A percentile compares a stretch with the other conserved stretches of the same genome.
Conservation (phyloP, 2,329 filamentous ascomycete genomes). For the Microcyclosporella mali region DNA sequence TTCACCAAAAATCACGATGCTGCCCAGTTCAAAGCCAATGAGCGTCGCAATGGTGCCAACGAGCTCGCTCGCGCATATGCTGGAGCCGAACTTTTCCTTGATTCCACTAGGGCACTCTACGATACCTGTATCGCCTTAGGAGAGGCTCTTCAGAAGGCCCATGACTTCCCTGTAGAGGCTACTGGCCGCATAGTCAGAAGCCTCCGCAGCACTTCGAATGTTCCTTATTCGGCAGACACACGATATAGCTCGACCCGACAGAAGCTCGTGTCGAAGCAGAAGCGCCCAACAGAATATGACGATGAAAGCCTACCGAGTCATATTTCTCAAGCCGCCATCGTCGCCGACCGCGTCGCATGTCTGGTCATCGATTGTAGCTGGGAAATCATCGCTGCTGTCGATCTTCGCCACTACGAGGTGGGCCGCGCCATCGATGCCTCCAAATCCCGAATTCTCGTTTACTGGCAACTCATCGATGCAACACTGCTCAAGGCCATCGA, state of each 20-base stretch:
- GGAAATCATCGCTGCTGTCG: slow-evolving; percentile 14
- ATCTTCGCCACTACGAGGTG: slow-evolving; percentile 11
- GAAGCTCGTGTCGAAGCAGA: slow-evolving; percentile 1
- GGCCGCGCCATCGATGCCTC: not conserved
- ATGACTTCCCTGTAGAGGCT: too few relatives aligned
- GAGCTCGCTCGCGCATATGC: not conserved
- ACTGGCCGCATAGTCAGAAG: not conserved
- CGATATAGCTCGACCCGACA: not conserved
- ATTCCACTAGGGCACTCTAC: not conserved
- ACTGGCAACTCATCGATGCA: slow-evolving; percentile 14
- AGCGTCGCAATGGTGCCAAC: slow-evolving; percentile 1
- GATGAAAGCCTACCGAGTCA: not conserved
- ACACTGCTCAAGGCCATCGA: slow-evolving; percentile 12
- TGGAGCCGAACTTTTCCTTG: not conserved
- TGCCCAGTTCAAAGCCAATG: not conserved
- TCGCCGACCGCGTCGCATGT: slow-evolving; percentile 15
- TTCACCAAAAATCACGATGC: slow-evolving; percentile 6
- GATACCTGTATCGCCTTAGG: slow-evolving; percentile 2
- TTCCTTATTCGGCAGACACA: too few relatives aligned
- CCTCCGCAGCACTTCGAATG: slow-evolving; percentile 1
- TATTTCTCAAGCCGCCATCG: not conserved
- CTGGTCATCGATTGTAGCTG: slow-evolving; percentile 16
- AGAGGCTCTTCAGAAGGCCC: slow-evolving; percentile 1
- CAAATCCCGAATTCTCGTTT: not conserved
- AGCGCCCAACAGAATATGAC: not conserved